A percentile compares a stretch with the other conserved stretches of the same genome.
phyloP scores from a whole-genome alignment of 768 basidiomycete genomes.

The Tulasnella sp. region DNA sequence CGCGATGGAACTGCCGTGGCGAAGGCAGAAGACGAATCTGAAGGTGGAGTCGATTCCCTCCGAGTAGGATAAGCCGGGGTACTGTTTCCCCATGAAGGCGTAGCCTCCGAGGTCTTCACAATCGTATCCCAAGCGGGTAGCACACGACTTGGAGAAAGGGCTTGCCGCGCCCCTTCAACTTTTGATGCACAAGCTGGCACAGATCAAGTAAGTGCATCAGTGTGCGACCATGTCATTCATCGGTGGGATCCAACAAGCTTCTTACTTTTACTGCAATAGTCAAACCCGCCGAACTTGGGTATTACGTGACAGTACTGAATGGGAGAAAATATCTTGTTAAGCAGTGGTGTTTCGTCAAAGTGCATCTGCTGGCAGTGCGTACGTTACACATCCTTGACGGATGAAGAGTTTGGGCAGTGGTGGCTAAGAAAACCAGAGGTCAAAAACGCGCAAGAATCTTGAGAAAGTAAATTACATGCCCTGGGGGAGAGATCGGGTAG shows the following conservation, averaged over 20 bases:
- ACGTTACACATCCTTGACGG: not conserved
- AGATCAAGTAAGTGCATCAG: too few relatives aligned
- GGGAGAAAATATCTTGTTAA: not conserved
- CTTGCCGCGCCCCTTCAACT: not conserved
- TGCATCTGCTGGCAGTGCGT: not conserved
- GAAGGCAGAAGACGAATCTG: not conserved
- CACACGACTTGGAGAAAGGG: not conserved
- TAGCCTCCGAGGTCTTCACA: not conserved
- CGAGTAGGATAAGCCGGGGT: not conserved
- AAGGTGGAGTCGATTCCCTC: not conserved
- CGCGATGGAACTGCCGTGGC: not conserved
- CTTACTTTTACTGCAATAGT: not conserved
- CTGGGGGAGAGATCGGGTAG: too few relatives aligned
- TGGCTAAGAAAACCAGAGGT: too few relatives aligned
- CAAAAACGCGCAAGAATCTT: too few relatives aligned
- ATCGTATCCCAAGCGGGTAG: too few relatives aligned
- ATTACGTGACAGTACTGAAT: not conserved
- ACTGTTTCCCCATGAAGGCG: not conserved
- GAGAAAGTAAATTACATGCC: too few relatives aligned
- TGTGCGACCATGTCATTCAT: too few relatives aligned
- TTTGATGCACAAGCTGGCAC: not conserved
- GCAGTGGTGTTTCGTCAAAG: not conserved
- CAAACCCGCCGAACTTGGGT: not conserved
- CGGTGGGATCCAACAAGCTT: not conserved
- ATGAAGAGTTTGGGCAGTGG: too few relatives aligned